Evolutionary conservation across 208 protist genomes (phyloP).

Genomic region (Kentomonas sorsogonicus): DNA sequence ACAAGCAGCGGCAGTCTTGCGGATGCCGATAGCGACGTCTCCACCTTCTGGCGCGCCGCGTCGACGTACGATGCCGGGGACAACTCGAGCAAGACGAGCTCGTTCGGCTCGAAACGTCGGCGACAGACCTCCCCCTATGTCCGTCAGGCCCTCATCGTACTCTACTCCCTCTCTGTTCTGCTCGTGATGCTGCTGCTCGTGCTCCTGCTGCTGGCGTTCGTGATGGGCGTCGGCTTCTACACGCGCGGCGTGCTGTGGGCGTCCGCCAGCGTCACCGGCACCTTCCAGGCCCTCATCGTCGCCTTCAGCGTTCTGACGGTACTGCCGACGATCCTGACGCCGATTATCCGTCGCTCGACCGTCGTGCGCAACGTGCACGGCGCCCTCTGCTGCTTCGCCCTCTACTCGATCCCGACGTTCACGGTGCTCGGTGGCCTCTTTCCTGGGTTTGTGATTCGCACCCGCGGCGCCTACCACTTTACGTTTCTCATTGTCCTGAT

Average conservation of each 20-base stretch:
- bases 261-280: slow-evolving; percentile 18
- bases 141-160: too few species aligned
- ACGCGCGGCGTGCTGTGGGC: slow-evolving; percentile 28
- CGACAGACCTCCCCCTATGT: too few species aligned
- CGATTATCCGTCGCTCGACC: slow-evolving; percentile 18
- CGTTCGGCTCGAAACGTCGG: too few species aligned
- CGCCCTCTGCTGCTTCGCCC: slow-evolving; percentile 41
- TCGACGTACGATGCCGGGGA: too few species aligned
- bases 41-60: too few species aligned
- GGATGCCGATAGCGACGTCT: too few species aligned
- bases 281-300: background rate
- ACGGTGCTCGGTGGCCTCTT: slow-evolving; percentile 38
- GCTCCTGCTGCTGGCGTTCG: slow-evolving; percentile 43
- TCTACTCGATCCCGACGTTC: slow-evolving; percentile 78
- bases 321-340: slow-evolving; percentile 38
- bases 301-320: slow-evolving; percentile 39
- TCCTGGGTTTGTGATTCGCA: slow-evolving; percentile 45
- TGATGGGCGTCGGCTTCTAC: slow-evolving; percentile 37
- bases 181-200: slow-evolving; percentile 36
- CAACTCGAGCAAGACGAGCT: too few species aligned
- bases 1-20: too few species aligned
- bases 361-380: slow-evolving; percentile 32
- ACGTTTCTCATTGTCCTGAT: slow-evolving; percentile 56
- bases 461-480: slow-evolving; percentile 49
- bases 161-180: slow-evolving; percentile 19